Conservation (phyloP, 208 protist species). For the Trypanosoma avium region DNA sequence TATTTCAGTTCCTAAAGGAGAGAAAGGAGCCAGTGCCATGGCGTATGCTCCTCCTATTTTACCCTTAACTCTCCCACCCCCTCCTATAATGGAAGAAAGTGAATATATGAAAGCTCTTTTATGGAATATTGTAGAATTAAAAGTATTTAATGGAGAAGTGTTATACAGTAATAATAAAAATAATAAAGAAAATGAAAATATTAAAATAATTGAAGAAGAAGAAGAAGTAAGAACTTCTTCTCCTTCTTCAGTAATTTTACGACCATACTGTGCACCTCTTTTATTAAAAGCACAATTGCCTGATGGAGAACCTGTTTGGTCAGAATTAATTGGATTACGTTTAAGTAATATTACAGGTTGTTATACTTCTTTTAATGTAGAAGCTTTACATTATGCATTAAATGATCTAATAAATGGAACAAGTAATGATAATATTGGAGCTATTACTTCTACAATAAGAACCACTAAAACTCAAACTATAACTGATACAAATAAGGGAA, state of each 20-base stretch:
- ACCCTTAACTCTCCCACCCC: constrained; percentile 4
- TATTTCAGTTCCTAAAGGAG: constrained; percentile 23
- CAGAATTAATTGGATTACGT: constrained; percentile 33
- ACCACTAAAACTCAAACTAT: too few relatives aligned
- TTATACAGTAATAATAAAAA: not conserved
- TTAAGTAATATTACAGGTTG: constrained; percentile 70
- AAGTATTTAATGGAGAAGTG: constrained; percentile 6
- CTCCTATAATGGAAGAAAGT: constrained; percentile 19
- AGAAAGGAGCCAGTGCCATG: not conserved
- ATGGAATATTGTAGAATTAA: constrained; percentile 28
- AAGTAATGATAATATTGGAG: not conserved
- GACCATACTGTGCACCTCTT: constrained; percentile 49
- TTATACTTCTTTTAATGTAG: constrained; percentile 44
- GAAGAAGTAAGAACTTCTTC: too few relatives aligned
- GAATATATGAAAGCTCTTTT: constrained; percentile 21
- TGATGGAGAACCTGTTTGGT: constrained; percentile 55
- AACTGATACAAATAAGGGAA: too few relatives aligned
- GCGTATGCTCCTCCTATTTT: constrained; percentile 17
- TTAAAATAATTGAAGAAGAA: not conserved
- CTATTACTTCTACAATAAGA: not conserved
- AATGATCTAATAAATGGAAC: constrained; percentile 9
- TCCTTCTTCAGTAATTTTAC: constrained; percentile 3
- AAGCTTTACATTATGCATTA: constrained; percentile 31
- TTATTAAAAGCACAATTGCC: constrained; percentile 43
- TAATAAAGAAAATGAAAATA: not conserved